phyloP scores from a whole-genome alignment of 2,329 filamentous ascomycete genomes.

The Exophiala viscosa region DNA sequence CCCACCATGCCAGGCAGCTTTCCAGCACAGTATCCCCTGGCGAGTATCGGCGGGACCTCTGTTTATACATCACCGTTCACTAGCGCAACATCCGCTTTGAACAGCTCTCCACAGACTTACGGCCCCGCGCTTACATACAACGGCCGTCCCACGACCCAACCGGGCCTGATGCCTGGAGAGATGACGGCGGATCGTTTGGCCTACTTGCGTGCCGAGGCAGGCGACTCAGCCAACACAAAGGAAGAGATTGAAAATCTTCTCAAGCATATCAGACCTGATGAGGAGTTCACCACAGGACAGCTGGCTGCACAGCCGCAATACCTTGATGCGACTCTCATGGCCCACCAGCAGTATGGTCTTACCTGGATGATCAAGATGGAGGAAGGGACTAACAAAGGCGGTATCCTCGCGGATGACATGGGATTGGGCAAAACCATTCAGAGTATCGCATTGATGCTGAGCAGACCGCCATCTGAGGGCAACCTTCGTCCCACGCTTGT shows the following conservation, averaged over 20 bases:
- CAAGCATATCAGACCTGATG: conserved; percentile 69
- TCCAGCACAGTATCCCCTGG: conserved; percentile 5
- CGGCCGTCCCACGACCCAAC: neutral
- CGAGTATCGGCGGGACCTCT: conserved; percentile 16
- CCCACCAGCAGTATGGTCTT: conserved; percentile 75
- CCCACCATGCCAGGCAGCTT: conserved; percentile 22
- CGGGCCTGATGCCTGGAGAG: neutral
- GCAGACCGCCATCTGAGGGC: conserved; percentile 58
- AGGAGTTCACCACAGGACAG: conserved; percentile 60
- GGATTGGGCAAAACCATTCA: conserved; percentile 82
- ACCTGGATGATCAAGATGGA: conserved; percentile 75
- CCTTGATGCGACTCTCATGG: conserved; percentile 67
- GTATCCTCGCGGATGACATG: conserved; percentile 78
- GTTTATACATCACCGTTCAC: conserved; percentile 16
- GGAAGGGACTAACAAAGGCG: conserved; percentile 66
- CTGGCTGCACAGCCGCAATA: conserved; percentile 56
- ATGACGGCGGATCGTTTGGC: neutral
- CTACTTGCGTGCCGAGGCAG: neutral
- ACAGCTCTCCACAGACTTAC: neutral
- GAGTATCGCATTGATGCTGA: conserved; percentile 71
- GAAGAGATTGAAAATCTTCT: conserved; percentile 68
- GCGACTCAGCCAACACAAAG: conserved; percentile 51
- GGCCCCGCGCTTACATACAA: neutral
- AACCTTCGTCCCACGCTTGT: conserved; percentile 72
- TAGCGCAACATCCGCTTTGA: neutral